phyloP scores from a whole-genome alignment of 345 rosid species.

The Rhizophora mangle region DNA sequence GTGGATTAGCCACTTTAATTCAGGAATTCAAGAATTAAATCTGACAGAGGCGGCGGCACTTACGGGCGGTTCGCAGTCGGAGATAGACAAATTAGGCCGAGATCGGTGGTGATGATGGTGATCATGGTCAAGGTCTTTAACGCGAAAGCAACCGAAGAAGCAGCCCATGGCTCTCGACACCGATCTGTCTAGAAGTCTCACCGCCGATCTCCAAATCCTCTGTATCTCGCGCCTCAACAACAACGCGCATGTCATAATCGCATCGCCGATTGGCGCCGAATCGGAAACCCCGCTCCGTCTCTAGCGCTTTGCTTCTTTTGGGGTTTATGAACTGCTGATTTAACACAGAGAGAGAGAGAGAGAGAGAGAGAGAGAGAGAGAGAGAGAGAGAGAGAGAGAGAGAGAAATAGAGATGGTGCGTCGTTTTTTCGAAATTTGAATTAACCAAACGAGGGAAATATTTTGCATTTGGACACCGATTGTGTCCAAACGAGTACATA shows the following conservation, averaged over 20 bases:
- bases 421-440: slow-evolving; percentile 45
- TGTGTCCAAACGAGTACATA: too few relatives aligned
- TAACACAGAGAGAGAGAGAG: not conserved
- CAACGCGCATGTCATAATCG: slow-evolving; percentile 42
- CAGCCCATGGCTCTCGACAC: slow-evolving; percentile 67
- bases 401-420: slow-evolving; percentile 25
- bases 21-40: too few relatives aligned
- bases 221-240: slow-evolving; percentile 37
- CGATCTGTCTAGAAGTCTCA: slow-evolving; percentile 33
- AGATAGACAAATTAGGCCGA: slow-evolving; percentile 29
- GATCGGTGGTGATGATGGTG: slow-evolving; percentile 9
- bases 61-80: slow-evolving; percentile 16
- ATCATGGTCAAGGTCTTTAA: slow-evolving; percentile 33
- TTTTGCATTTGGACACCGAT: not conserved
- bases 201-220: slow-evolving; percentile 28
- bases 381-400: too few relatives aligned
- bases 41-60: not conserved
- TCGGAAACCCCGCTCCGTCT: too few relatives aligned
- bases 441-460: slow-evolving; percentile 38
- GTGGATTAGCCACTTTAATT: too few relatives aligned
- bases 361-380: slow-evolving; percentile 24
- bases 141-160: slow-evolving; percentile 70
- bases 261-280: slow-evolving; percentile 10
- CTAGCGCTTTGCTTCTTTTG: not conserved
- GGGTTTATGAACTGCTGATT: not conserved